These are phyloP conservation scores for Sphaerulina musiva DNA, from an alignment of 2,329 filamentous ascomycete genomes.

Conservation along the genomic window DNA sequence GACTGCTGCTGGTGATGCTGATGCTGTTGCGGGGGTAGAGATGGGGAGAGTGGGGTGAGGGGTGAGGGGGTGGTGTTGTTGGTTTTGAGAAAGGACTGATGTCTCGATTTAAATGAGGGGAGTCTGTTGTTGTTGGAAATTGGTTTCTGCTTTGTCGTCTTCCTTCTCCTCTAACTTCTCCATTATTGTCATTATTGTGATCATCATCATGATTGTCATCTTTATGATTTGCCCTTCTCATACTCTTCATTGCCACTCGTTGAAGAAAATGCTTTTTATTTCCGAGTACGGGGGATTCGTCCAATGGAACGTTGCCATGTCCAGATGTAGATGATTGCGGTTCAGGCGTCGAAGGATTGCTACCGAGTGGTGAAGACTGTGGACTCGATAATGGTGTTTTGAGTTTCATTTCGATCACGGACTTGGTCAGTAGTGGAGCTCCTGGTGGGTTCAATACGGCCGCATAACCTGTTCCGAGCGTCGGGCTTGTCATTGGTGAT, in stretches of 20 bases:
- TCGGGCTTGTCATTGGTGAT: neutral
- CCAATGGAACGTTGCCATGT: neutral
- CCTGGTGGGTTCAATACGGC: slow-evolving; percentile 1
- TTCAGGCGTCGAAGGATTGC: neutral
- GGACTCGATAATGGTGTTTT: slow-evolving; percentile 17
- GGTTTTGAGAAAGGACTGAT: slow-evolving; percentile 5
- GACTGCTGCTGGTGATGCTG: neutral
- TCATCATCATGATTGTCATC: neutral
- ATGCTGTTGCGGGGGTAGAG: slow-evolving; percentile 7
- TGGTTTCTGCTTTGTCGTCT: too few species aligned
- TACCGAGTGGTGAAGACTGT: slow-evolving; percentile 9
- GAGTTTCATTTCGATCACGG: slow-evolving; percentile 21
- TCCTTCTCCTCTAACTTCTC: too few species aligned
- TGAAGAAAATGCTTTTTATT: slow-evolving; percentile 19
- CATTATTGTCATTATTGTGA: too few species aligned
- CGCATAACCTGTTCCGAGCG: neutral
- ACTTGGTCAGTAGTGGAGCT: slow-evolving; percentile 20
- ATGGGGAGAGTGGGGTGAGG: slow-evolving; percentile 16
- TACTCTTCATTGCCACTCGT: neutral
- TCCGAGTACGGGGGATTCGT: neutral
- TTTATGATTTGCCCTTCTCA: neutral
- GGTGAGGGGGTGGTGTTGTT: neutral
- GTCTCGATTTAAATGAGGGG: neutral
- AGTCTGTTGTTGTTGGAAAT: neutral
- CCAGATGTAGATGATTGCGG: neutral